These are phyloP conservation scores for Penicillium parvum DNA, from an alignment of 495 filamentous ascomycete species.

Conservation along the genomic window DNA sequence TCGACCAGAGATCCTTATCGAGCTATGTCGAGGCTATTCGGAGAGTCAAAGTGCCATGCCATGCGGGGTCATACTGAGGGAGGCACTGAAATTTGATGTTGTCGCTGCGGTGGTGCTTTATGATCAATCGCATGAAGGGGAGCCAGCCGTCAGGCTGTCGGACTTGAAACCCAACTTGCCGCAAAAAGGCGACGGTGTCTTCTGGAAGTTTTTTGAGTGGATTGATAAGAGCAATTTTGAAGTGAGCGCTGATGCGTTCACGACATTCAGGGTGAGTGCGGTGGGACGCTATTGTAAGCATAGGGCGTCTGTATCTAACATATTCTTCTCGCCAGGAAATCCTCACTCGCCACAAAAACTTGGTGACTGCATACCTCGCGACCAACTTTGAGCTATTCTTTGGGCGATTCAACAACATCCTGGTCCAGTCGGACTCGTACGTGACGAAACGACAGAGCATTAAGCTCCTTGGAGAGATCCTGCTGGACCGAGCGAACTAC, in stretches of 20 bases:
- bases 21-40: conserved; percentile 85
- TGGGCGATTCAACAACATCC: conserved; percentile 76
- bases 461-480: conserved; percentile 90
- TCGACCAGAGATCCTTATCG: conserved; percentile 80
- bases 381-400: conserved; percentile 93
- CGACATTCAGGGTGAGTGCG: conserved; percentile 75
- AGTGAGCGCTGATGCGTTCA: conserved; percentile 94
- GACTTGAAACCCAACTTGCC: conserved; percentile 62
- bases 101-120: conserved; percentile 87
- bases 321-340: conserved; percentile 66
- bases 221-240: conserved; percentile 94
- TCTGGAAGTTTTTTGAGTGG: conserved; percentile 98
- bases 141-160: conserved; percentile 48
- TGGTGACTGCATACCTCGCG: conserved; percentile 79
- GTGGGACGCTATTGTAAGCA: no score
- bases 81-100: conserved; percentile 87
- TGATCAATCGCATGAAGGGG: conserved; percentile 70
- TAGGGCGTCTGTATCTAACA: no score
- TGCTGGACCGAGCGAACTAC: conserved; percentile 94
- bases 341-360: conserved; percentile 84
- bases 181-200: conserved; percentile 73
- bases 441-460: conserved; percentile 98
- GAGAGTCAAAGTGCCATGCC: conserved; percentile 88
- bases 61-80: conserved; percentile 84
- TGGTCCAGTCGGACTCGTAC: conserved; percentile 89